phyloP scores from a whole-genome alignment of 208 protist genomes.

The Tritrichomonas foetus region DNA sequence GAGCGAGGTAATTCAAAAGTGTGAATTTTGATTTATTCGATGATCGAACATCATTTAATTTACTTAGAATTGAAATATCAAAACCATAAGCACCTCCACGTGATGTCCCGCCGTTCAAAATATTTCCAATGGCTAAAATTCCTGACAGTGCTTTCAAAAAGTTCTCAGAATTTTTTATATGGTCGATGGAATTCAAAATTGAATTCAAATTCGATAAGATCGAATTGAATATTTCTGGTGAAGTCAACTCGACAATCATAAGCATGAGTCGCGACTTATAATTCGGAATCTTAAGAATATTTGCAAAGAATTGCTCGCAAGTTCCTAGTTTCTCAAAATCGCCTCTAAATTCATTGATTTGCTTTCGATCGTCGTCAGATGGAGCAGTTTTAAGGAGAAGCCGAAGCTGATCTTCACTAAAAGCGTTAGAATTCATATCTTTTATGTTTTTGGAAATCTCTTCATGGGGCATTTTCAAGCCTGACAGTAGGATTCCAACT shows the following conservation, averaged over 20 bases:
- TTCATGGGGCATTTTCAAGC: not conserved
- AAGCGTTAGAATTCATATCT: not conserved
- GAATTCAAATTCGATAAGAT: not conserved
- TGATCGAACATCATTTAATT: not conserved
- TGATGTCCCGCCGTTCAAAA: not conserved
- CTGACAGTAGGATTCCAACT: not conserved
- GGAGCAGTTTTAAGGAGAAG: not conserved
- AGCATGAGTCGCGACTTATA: not conserved
- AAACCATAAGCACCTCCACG: not conserved
- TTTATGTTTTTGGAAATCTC: not conserved
- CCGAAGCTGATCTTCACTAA: not conserved
- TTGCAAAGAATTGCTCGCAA: not conserved
- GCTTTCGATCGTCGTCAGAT: not conserved
- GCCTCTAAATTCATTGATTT: not conserved
- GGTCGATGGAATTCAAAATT: not conserved
- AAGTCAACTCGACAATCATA: not conserved
- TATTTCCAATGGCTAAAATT: not conserved
- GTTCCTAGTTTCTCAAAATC: not conserved
- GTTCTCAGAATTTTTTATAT: not conserved
- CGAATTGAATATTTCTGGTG: not conserved
- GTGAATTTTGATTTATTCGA: not conserved
- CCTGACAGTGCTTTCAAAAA: not conserved
- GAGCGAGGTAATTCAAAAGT: constrained; percentile 4
- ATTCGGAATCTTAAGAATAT: not conserved
- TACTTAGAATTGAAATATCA: not conserved